phyloP scores from a whole-genome alignment of 2,329 filamentous ascomycete genomes.

The Rhynchosporium graminicola region DNA sequence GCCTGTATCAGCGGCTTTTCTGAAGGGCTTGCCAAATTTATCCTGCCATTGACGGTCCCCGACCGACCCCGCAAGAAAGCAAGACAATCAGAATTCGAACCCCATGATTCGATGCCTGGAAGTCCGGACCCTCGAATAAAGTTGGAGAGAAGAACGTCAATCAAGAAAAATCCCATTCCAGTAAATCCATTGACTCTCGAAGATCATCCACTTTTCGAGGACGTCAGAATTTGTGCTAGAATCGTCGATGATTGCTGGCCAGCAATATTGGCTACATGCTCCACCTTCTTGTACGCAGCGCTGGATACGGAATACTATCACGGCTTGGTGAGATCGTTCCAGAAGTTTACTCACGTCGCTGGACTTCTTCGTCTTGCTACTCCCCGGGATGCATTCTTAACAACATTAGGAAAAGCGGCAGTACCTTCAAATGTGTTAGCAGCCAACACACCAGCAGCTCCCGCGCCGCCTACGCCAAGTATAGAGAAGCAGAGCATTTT shows the following conservation, averaged over 20 bases:
- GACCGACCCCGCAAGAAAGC: constrained; percentile 60
- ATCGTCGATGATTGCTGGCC: constrained; percentile 96
- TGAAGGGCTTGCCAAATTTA: constrained; percentile 89
- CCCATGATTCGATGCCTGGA: constrained; percentile 29
- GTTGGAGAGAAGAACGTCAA: constrained; percentile 64
- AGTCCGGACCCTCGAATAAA: constrained; percentile 32
- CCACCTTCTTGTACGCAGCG: constrained; percentile 89
- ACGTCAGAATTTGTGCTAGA: constrained; percentile 74
- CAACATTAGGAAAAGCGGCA: constrained; percentile 88
- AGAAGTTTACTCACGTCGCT: constrained; percentile 93
- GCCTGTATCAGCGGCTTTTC: constrained; percentile 88
- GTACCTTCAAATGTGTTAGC: constrained; percentile 78
- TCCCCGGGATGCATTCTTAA: constrained; percentile 90
- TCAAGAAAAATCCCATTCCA: constrained; percentile 74
- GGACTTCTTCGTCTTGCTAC: constrained; percentile 82
- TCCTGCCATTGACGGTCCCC: constrained; percentile 86
- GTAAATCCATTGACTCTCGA: constrained; percentile 79
- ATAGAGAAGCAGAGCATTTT: constrained; percentile 59
- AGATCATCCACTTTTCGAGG: constrained; percentile 68
- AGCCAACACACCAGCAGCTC: constrained; percentile 54
- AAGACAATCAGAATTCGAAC: constrained; percentile 32
- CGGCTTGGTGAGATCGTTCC: constrained; percentile 85
- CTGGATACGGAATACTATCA: constrained; percentile 95
- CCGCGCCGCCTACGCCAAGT: constrained; percentile 48
- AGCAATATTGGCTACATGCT: constrained; percentile 89